phyloP scores from a whole-genome alignment of 345 rosid species.

The Gynandropsis gynandra region DNA sequence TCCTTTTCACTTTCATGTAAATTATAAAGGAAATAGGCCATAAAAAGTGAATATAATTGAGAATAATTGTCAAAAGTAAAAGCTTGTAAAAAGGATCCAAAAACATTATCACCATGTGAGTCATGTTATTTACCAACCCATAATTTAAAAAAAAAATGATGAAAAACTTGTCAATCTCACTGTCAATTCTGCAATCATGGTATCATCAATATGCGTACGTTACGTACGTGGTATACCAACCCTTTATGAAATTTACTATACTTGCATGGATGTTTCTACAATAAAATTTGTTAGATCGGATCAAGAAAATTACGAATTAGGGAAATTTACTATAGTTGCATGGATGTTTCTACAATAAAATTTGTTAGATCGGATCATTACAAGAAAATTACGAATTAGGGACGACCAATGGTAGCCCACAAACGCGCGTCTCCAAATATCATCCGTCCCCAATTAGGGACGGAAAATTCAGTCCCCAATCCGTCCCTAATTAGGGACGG shows the following conservation, averaged over 20 bases:
- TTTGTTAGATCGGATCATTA: background rate
- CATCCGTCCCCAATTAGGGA: too few species aligned
- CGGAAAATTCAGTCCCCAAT: too few species aligned
- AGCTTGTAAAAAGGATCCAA: conserved; percentile 13
- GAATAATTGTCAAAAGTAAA: conserved; percentile 21
- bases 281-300: background rate
- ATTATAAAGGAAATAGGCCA: conserved; percentile 17
- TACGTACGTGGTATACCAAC: conserved; percentile 6
- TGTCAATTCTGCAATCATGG: conserved; percentile 28
- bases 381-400: too few species aligned
- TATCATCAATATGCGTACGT: conserved; percentile 25
- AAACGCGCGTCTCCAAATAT: too few species aligned
- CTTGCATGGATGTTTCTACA: too few species aligned
- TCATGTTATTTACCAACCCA: conserved; percentile 32
- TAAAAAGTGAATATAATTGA: conserved; percentile 16
- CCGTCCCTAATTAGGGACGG: too few species aligned
- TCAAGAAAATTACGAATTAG: background rate
- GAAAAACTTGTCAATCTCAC: conserved; percentile 28
- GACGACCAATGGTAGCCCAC: too few species aligned
- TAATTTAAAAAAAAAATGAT: conserved; percentile 13
- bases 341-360: background rate
- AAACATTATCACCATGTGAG: conserved; percentile 29
- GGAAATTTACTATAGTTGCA: too few species aligned
- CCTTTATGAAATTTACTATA: background rate
- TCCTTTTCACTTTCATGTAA: conserved; percentile 23